phyloP scores from a whole-genome alignment of 768 basidiomycete genomes.

The Lentinula detonsa region DNA sequence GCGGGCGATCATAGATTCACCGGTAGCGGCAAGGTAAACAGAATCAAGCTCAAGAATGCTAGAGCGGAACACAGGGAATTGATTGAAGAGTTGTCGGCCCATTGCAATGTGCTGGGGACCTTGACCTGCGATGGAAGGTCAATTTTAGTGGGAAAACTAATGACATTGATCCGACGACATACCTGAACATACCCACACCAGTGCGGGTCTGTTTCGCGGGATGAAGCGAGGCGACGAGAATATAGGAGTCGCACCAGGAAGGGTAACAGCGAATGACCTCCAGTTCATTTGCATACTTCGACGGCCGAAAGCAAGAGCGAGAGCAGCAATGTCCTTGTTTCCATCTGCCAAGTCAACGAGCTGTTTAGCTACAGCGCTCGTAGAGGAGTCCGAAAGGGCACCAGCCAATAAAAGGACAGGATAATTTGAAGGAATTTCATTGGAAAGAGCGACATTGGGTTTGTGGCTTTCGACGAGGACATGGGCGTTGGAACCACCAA shows the following conservation, averaged over 20 bases:
- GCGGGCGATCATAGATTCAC: constrained; percentile 27
- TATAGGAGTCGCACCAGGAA: background rate
- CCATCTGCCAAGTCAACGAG: background rate
- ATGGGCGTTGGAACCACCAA: constrained; percentile 39
- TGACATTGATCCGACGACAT: constrained; percentile 29
- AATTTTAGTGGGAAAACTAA: constrained; percentile 26
- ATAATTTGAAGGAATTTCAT: background rate
- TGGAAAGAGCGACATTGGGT: constrained; percentile 29
- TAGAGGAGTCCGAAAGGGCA: constrained; percentile 30
- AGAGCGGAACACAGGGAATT: constrained; percentile 28
- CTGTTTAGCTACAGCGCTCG: constrained; percentile 10
- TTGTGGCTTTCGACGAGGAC: constrained; percentile 28
- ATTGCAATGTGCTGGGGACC: constrained; percentile 33
- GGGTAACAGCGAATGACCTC: constrained; percentile 20
- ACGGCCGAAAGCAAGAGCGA: constrained; percentile 23
- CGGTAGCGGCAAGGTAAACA: constrained; percentile 21
- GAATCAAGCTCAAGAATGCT: constrained; percentile 32
- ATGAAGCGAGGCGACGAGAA: constrained; percentile 23
- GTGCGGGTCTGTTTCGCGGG: constrained; percentile 17
- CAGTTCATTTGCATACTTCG: constrained; percentile 26
- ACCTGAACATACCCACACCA: constrained; percentile 32
- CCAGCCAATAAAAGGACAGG: constrained; percentile 26
- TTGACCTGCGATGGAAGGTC: constrained; percentile 28
- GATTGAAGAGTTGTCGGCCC: constrained; percentile 29
- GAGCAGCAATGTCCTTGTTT: background rate